These are phyloP conservation scores for Pythium phragmiticola DNA, from an alignment of 352 stramenopile species.

Conservation along the genomic window DNA sequence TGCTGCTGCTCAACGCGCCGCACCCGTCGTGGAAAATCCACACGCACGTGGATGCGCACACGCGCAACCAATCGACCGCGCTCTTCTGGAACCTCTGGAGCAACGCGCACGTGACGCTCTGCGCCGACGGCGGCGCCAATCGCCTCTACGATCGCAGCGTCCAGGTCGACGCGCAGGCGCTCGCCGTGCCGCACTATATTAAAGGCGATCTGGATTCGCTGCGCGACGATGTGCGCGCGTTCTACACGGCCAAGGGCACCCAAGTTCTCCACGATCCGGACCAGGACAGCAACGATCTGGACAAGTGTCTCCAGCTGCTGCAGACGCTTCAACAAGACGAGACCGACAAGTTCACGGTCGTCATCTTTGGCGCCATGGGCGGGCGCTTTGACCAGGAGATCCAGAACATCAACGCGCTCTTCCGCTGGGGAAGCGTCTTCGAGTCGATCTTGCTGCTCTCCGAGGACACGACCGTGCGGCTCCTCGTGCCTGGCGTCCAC, in stretches of 20 bases:
- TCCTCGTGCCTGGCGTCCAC: conserved; percentile 61
- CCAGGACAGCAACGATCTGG: conserved; percentile 95
- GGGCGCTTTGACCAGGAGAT: conserved; percentile 98
- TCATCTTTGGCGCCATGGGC: conserved; percentile 94
- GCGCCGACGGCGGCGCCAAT: conserved; percentile 95
- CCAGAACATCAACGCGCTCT: conserved; percentile 93
- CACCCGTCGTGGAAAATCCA: conserved; percentile 46
- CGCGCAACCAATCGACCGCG: conserved; percentile 31
- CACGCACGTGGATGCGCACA: conserved; percentile 19
- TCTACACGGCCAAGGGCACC: conserved; percentile 74
- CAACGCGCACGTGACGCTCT: conserved; percentile 73
- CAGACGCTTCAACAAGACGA: conserved; percentile 36
- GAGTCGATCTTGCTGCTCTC: conserved; percentile 85
- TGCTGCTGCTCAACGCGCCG: conserved; percentile 60
- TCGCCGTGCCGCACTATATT: conserved; percentile 87
- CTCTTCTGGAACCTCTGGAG: conserved; percentile 78
- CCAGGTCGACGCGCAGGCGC: conserved; percentile 35
- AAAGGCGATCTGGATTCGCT: conserved; percentile 96
- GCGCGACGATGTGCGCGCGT: conserved; percentile 75
- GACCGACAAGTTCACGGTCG: conserved; percentile 54
- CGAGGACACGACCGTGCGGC: conserved; percentile 85
- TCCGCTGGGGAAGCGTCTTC: conserved; percentile 84
- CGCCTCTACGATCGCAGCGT: conserved; percentile 84
- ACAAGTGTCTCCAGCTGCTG: conserved; percentile 86
- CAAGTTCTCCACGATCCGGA: conserved; percentile 74